Evolutionary conservation across 1,284 basidiomycete genomes (phyloP), one percentile per base, ranked within the genome.

Genomic region (Leccinum variabile): DNA sequence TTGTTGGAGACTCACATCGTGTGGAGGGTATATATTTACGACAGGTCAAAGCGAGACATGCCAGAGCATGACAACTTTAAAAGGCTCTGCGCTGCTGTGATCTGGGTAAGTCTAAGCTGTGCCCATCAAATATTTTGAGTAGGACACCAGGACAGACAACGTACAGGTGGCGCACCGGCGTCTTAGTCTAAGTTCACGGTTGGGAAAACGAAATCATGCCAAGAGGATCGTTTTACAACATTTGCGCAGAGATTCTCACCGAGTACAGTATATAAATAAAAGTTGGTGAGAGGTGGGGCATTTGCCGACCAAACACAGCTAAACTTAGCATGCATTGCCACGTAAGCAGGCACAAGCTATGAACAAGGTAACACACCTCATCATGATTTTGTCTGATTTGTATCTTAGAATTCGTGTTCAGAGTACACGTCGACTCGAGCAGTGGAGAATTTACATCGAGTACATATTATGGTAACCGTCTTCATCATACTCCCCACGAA

Each of bases 11-110:
- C 60, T 61, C 50, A 56, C 62, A 39, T 59, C 39, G 49, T 46
- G 39, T 56, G 56, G 1, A 33, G 10, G 28, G 49, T 50, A 53
- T 57, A 66, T 69, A 60, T 59, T 66, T 61, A 60, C 28, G 50
- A 56, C 3, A 60, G 37, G 44, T 16, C 32, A 44, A 54, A 44
- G 32, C 33, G 33, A 33, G 57, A 41, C 52, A 33, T 39, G 39
- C 35, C 35, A 13, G 46, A 49, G 33, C 61, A 59, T 46, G 57
- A 55, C 16, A 50, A 61, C 54, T 13, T 33, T 35, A 25, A 44
- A 28, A 16, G 8, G 49, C 49, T 50, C 37, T 28, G 6, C 39
- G 57, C 49, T 8, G 18, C 28, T 32, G 37, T 59, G 32, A 44
- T 22, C 49, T 14, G 32, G 44, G 10, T 14, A 28, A 28, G 28